Base-by-base conservation (phyloP, 2,329 filamentous ascomycete genomes). In the Dactylellina sp. region DNA sequence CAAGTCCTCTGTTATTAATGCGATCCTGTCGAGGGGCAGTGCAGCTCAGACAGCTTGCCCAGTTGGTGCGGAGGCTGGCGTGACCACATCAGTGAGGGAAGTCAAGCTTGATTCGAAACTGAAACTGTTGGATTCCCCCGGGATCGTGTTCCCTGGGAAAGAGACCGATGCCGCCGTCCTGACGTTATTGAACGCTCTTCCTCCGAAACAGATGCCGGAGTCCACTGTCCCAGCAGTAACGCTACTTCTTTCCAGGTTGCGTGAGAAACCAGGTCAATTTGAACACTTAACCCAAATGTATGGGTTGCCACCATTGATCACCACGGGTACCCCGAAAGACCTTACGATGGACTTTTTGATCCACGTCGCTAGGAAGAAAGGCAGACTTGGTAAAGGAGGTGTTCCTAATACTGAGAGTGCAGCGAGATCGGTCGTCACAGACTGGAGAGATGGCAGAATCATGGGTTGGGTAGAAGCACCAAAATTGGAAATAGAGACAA, bases 1-100 rank as follows among this genome's bases (percentile, higher is more conserved):
- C 80, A 97, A 97, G 84, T 96, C 92, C 25, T 97, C 93, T 56
- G 92, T 97, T 79, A 97, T 97, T 85, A 97, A 97, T 81, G 91
- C 93, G 14, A 88, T 97, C 64, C 90, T 92, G 18, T 89, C 91
- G 39, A 88, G 92, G 39, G 84, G 97, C 77, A 88, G 89, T 76
- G 86, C 88, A 65, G 84, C 85, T 76, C 83, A 86, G 77, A 85
- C 86, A 37, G 91, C 92, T 46, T 97, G 93, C 81, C 93, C 93
- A 0, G 91, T 91, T 0, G 93, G 93, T 72, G 93, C 93, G 28
- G 93, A 97, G 83, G 93, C 93, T 20, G 93, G 93, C 62, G 92
- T 97, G 40, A 97, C 93, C 3, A 97, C 93, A 46, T 90, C 88
- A 79, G 87, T 97, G 78, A 89, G 93, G 71, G 87, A 92, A 79